Percentiles rank a stretch among this genome's conserved stretches.
phyloP scores from a whole-genome alignment of 2,329 filamentous ascomycete species.

The Basipetospora sp. region DNA sequence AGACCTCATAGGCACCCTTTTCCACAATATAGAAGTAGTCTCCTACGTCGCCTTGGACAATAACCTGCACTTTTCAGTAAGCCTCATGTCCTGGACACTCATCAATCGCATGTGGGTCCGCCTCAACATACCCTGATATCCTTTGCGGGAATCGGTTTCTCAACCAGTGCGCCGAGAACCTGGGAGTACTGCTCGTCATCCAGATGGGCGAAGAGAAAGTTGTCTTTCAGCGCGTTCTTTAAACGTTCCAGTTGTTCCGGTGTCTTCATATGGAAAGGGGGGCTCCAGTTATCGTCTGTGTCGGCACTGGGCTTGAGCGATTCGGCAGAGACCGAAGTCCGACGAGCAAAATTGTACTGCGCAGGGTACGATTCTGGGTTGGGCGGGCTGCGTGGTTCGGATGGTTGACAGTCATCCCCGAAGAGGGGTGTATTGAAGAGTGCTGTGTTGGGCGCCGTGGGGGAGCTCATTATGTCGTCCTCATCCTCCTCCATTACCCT shows the following conservation, averaged over 20 bases:
- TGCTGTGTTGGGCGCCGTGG: conserved; percentile 49
- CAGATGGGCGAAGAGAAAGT: conserved; percentile 87
- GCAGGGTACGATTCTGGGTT: conserved; percentile 62
- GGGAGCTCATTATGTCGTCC: conserved; percentile 59
- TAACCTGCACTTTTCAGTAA: conserved; percentile 48
- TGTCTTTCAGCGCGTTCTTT: conserved; percentile 66
- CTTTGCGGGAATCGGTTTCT: conserved; percentile 89
- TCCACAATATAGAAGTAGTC: conserved; percentile 98
- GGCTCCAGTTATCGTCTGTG: conserved; percentile 75
- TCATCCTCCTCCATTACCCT: conserved; percentile 71
- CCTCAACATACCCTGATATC: conserved; percentile 47
- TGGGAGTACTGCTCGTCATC: conserved; percentile 84
- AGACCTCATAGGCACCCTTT: conserved; percentile 76
- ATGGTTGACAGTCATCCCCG: conserved; percentile 29
- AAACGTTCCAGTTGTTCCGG: conserved; percentile 67
- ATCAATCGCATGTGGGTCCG: no score
- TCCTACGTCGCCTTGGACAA: conserved; percentile 85
- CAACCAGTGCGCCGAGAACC: conserved; percentile 77
- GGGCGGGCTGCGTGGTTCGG: conserved; percentile 31
- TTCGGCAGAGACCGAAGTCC: conserved; percentile 92
- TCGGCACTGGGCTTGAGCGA: conserved; percentile 80
- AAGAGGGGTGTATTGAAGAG: conserved; percentile 38
- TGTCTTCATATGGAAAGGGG: conserved; percentile 72
- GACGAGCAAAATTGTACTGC: conserved; percentile 85
- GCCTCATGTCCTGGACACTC: neutral